These are phyloP conservation scores for Diaporthe helianthi DNA, from an alignment of 2,329 filamentous ascomycete genomes.

Conservation along the genomic window DNA sequence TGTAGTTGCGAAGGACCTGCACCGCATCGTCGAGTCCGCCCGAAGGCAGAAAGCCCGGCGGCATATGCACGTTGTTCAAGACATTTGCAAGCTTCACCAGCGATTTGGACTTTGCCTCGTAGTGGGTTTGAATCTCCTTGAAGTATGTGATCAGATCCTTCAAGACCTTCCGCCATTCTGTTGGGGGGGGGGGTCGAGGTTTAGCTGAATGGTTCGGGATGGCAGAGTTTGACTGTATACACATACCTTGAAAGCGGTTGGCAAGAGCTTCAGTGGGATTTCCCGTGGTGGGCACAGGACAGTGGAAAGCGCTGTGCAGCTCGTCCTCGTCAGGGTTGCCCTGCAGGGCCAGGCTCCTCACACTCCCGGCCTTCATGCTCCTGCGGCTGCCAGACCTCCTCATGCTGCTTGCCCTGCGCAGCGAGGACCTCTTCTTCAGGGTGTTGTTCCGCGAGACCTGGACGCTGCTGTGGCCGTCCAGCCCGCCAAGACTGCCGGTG, in stretches of 20 bases:
- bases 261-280: constrained; percentile 89
- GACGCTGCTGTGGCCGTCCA: constrained; percentile 42
- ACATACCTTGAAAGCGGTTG: constrained; percentile 84
- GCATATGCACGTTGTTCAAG: constrained; percentile 79
- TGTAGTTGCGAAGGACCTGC: constrained; percentile 80
- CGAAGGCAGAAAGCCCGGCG: constrained; percentile 76
- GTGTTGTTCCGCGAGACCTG: constrained; percentile 68
- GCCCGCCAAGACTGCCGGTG: constrained; percentile 50
- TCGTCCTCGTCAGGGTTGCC: constrained; percentile 72
- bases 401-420: constrained; percentile 76
- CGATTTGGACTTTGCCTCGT: constrained; percentile 84
- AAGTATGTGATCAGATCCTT: constrained; percentile 96
- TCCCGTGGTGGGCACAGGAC: constrained; percentile 85
- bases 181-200: constrained; percentile 17
- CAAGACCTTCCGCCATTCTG: constrained; percentile 93
- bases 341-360: constrained; percentile 79
- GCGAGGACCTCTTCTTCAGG: constrained; percentile 85
- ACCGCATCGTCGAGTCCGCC: constrained; percentile 90
- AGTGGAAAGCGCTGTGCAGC: constrained; percentile 83
- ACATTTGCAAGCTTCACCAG: constrained; percentile 83
- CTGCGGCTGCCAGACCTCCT: constrained; percentile 81
- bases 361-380: constrained; percentile 85
- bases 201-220: neutral
- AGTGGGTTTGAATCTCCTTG: constrained; percentile 86
- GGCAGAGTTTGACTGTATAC: constrained; percentile 15